phyloP scores from a whole-genome alignment of 1,284 basidiomycete genomes.

The Tilletia setariae region DNA sequence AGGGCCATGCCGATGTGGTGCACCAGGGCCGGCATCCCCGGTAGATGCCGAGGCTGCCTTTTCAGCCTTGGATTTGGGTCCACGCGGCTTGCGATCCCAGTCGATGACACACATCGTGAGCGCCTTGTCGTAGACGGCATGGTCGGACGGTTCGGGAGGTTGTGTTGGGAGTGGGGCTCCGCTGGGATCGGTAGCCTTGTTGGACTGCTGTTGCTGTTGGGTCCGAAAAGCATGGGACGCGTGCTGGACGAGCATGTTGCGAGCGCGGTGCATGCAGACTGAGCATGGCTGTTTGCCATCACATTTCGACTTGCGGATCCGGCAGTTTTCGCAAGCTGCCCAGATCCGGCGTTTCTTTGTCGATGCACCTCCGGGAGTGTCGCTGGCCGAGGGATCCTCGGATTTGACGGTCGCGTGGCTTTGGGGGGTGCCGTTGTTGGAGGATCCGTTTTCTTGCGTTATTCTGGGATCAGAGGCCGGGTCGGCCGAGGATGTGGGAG shows the following conservation, averaged over 20 bases:
- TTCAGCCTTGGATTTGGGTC: conserved; percentile 35
- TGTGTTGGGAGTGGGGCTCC: conserved; percentile 21
- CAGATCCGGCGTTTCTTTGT: conserved; percentile 26
- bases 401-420: too few species aligned
- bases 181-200: conserved; percentile 25
- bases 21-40: conserved; percentile 26
- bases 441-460: too few species aligned
- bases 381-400: not conserved
- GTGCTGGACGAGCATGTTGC: conserved; percentile 24
- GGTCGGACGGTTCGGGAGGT: not conserved
- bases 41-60: conserved; percentile 6
- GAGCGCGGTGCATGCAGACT: conserved; percentile 28
- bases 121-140: not conserved
- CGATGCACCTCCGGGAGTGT: not conserved
- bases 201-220: conserved; percentile 24
- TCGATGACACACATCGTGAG: conserved; percentile 34
- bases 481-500: too few species aligned
- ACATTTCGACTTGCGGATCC: conserved; percentile 41
- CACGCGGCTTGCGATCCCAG: conserved; percentile 41
- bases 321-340: conserved; percentile 41
- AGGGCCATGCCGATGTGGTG: conserved; percentile 21
- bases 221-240: conserved; percentile 25
- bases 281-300: conserved; percentile 37
- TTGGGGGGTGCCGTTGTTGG: too few species aligned
- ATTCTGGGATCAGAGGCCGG: too few species aligned